Evolutionary conservation across 768 basidiomycete genomes (phyloP).

Genomic region (Favolaschia claudopus): DNA sequence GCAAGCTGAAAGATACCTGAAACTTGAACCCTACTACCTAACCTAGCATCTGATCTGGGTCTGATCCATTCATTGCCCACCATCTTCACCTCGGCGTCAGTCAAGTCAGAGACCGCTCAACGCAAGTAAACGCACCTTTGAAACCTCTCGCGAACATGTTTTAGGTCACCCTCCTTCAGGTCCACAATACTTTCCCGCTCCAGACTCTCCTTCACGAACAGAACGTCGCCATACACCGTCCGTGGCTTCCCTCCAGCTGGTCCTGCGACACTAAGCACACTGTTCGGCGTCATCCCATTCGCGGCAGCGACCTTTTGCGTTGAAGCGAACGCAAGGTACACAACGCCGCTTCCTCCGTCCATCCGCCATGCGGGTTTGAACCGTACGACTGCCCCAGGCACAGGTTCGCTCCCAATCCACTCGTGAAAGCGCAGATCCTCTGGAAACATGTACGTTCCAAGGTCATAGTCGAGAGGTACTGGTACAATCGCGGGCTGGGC

Average conservation of each 20-base stretch:
- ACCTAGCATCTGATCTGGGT: slow-evolving; percentile 13
- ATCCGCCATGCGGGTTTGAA: slow-evolving; percentile 18
- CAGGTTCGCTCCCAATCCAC: slow-evolving; percentile 4
- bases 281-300: slow-evolving; percentile 1
- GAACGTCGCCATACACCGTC: slow-evolving; percentile 18
- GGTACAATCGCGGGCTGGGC: slow-evolving; percentile 17
- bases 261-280: not conserved
- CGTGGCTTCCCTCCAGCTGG: not conserved
- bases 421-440: slow-evolving; percentile 12
- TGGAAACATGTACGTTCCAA: slow-evolving; percentile 16
- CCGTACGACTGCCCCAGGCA: not conserved
- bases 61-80: slow-evolving; percentile 18
- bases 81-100: slow-evolving; percentile 4
- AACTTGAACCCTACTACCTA: not conserved
- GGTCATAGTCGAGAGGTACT: slow-evolving; percentile 17
- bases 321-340: slow-evolving; percentile 5
- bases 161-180: slow-evolving; percentile 16
- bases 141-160: slow-evolving; percentile 16
- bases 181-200: slow-evolving; percentile 14
- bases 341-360: slow-evolving; percentile 2
- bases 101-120: not conserved
- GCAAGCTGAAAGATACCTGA: too few relatives aligned
- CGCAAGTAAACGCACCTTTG: not conserved
- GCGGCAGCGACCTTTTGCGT: slow-evolving; percentile 12
- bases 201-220: slow-evolving; percentile 17